Conservation (phyloP, 2,329 filamentous ascomycete genomes). For the Monilinia fructigena region DNA sequence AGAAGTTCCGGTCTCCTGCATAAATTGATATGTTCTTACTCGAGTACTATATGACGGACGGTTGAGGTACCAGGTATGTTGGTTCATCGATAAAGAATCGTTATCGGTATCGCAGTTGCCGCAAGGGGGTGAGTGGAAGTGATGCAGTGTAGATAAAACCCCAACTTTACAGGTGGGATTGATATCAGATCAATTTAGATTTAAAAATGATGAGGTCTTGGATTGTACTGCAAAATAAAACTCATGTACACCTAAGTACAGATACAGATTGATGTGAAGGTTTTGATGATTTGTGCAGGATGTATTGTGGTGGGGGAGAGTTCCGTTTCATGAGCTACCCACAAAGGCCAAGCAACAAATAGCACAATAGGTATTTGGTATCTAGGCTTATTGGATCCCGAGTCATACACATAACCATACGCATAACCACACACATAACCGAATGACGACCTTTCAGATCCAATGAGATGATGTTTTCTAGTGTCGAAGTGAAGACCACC, state of each 20-base stretch:
- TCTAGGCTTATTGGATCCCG: no score
- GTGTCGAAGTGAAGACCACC: no score
- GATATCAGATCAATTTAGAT: background rate
- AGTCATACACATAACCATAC: no score
- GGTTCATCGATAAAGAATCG: conserved; percentile 23
- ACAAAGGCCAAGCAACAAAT: background rate
- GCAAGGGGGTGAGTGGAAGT: background rate
- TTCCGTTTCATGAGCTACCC: conserved; percentile 18
- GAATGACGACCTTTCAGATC: no score
- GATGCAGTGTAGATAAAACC: background rate
- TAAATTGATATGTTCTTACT: background rate
- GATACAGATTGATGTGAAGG: background rate
- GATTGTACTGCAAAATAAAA: background rate
- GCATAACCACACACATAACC: no score
- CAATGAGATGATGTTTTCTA: no score
- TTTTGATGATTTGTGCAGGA: conserved; percentile 7
- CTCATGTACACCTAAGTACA: background rate
- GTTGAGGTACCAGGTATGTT: background rate
- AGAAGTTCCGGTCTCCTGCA: background rate
- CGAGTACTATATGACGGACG: background rate
- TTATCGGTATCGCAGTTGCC: conserved; percentile 20
- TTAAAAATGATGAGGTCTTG: background rate
- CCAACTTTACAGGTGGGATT: background rate
- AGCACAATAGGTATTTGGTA: background rate
- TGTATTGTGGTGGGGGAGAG: conserved; percentile 2